Evolutionary conservation across 2,329 filamentous ascomycete species (phyloP).

Genomic region (Emmonsiellopsis sp.): DNA sequence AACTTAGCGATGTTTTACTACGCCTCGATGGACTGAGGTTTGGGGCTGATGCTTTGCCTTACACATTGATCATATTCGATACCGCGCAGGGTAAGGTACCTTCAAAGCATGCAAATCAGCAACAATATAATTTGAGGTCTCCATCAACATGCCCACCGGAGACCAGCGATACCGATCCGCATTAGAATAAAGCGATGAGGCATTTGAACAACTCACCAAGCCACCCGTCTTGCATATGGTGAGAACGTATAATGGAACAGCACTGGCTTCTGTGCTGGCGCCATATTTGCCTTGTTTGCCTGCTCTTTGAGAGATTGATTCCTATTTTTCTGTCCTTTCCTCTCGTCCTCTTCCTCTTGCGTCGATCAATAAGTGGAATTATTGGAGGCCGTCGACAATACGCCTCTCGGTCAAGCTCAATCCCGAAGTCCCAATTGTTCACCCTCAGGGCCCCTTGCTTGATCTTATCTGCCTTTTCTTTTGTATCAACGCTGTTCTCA

Average conservation of each 20-base stretch:
- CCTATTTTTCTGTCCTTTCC: not conserved
- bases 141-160: no score
- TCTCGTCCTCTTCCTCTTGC: not conserved
- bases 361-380: not conserved
- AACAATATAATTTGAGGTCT: not conserved
- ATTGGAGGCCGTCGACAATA: no score
- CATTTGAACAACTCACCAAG: conserved; percentile 27
- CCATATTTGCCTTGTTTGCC: not conserved
- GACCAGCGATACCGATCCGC: no score
- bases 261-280: conserved; percentile 34
- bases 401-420: no score
- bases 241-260: conserved; percentile 60
- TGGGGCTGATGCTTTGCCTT: conserved; percentile 22
- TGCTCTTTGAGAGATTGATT: not conserved
- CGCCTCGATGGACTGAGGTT: not conserved
- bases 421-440: no score
- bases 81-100: conserved; percentile 58
- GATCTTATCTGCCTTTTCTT: no score
- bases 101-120: conserved; percentile 2
- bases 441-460: no score
- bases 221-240: conserved; percentile 54
- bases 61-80: conserved; percentile 62
- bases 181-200: not conserved
- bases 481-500: no score
- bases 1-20: not conserved